Evolutionary conservation across 2,329 filamentous ascomycete species (phyloP), one percentile per base, ranked within the genome.

Genomic region (Ophiobolus disseminans): DNA sequence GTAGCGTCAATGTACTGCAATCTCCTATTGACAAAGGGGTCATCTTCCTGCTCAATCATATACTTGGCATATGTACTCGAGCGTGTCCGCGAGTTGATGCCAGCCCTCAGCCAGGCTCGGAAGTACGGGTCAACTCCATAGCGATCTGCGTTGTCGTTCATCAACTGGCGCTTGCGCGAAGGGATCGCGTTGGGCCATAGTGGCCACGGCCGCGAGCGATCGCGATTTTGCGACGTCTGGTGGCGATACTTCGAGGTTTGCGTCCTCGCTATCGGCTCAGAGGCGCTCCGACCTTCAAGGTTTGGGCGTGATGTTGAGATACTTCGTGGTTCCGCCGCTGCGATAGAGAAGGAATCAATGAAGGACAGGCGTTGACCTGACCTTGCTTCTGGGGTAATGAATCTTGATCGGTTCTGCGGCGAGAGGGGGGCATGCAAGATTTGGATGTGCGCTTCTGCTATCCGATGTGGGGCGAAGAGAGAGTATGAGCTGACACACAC

Each of bases 131-230:
- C 63, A 3, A 49, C 32, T 16, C 60, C 63, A 30, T 66, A 65
- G 10, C 59, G 53, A 8, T 59, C 62, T 5, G 57, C 50, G 25
- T 59, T 46, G 10, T 31, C 47, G 22, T 45, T 45, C 45, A 65
- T 58, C 16, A 63, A 36, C 16, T 50, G 43, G 14, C 57, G 52
- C 30, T 65, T 65, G 17, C 40, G 49, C 2, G 50, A 48, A 4
- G 60, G 63, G n/a, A 67, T 60, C 14, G 63, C 55, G 16, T 64
- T 64, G 9, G 59, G 62, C 53, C 61, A 64, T 6, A 63, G 42
- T 30, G 61, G 54, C 54, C 58, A 58, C 9, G 63, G 61, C 17
- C 32, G 36, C 17, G 63, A 57, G 17, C 52, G 50, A 40, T 66
- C 61, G 7, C 53, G 39, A 19, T 53, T 36, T 14, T 46, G 28